These are phyloP conservation scores for Didymella pomorum DNA, from an alignment of 2,329 filamentous ascomycete species.

Conservation along the genomic window DNA sequence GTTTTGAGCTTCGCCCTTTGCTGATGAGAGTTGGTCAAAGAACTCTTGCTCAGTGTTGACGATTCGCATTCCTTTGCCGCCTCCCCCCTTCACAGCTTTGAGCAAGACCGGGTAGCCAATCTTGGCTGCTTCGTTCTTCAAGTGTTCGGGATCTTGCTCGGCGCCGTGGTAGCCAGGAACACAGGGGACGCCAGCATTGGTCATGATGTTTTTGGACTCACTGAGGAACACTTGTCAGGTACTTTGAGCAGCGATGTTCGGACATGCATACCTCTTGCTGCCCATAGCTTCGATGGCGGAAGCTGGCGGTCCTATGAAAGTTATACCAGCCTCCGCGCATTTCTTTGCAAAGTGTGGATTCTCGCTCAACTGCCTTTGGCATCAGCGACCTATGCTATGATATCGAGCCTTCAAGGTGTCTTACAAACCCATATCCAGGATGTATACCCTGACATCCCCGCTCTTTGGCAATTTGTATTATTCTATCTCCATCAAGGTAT, in stretches of 20 bases:
- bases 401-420: not conserved
- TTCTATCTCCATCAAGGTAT: slow-evolving; percentile 92
- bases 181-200: slow-evolving; percentile 89
- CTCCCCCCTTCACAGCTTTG: slow-evolving; percentile 71
- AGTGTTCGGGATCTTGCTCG: slow-evolving; percentile 73
- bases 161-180: slow-evolving; percentile 94
- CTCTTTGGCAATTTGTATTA: slow-evolving; percentile 85
- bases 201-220: slow-evolving; percentile 96
- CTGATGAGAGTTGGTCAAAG: slow-evolving; percentile 66
- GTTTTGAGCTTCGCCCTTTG: slow-evolving; percentile 69
- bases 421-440: slow-evolving; percentile 88
- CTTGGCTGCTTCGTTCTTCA: slow-evolving; percentile 75
- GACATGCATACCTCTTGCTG: slow-evolving; percentile 74
- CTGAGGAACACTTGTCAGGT: slow-evolving; percentile 43
- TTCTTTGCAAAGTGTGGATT: slow-evolving; percentile 89
- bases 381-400: slow-evolving; percentile 21
- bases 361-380: slow-evolving; percentile 70
- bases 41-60: slow-evolving; percentile 66
- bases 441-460: slow-evolving; percentile 91
- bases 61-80: slow-evolving; percentile 75
- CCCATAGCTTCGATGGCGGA: slow-evolving; percentile 84
- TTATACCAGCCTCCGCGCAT: slow-evolving; percentile 87
- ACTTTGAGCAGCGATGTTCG: not conserved
- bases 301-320: slow-evolving; percentile 90
- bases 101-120: slow-evolving; percentile 72